Evolutionary conservation across 805 yeast species (phyloP).

Genomic region (Zygosaccharomyces bailii): DNA sequence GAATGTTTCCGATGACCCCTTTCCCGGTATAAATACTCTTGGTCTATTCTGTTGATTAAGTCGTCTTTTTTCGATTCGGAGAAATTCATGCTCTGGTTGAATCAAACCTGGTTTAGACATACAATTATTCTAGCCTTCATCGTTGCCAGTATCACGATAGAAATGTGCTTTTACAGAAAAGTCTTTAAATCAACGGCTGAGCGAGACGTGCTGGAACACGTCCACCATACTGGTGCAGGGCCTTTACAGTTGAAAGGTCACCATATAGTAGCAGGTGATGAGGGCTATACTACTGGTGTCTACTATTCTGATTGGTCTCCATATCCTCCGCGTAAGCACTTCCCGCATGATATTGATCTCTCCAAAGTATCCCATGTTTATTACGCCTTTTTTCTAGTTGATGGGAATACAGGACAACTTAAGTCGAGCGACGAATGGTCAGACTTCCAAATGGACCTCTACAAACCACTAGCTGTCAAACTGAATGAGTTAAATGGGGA

Average conservation of each 20-base stretch:
- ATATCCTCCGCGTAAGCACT: slow-evolving; percentile 55
- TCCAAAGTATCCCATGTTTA: slow-evolving; percentile 59
- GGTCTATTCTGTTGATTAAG: neutral
- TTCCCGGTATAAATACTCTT: neutral
- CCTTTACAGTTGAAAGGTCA: slow-evolving; percentile 5
- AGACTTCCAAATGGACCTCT: slow-evolving; percentile 45
- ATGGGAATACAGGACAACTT: slow-evolving; percentile 51
- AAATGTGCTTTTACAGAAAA: slow-evolving; percentile 19
- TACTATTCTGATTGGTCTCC: slow-evolving; percentile 66
- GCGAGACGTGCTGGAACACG: slow-evolving; percentile 11
- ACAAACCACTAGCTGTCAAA: slow-evolving; percentile 19
- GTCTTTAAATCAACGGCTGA: slow-evolving; percentile 11
- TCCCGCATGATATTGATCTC: slow-evolving; percentile 60
- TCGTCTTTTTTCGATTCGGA: neutral
- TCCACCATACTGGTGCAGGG: neutral
- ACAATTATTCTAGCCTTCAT: slow-evolving; percentile 9
- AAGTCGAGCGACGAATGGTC: slow-evolving; percentile 61
- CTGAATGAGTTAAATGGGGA: slow-evolving; percentile 5
- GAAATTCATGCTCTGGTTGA: slow-evolving; percentile 7
- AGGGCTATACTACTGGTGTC: slow-evolving; percentile 34
- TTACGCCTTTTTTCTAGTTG: slow-evolving; percentile 71
- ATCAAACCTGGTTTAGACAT: slow-evolving; percentile 7
- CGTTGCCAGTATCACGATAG: slow-evolving; percentile 12
- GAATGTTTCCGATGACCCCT: neutral
- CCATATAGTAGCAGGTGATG: neutral